phyloP scores from a whole-genome alignment of 2,329 filamentous ascomycete species.

The Ophiostoma sp. region DNA sequence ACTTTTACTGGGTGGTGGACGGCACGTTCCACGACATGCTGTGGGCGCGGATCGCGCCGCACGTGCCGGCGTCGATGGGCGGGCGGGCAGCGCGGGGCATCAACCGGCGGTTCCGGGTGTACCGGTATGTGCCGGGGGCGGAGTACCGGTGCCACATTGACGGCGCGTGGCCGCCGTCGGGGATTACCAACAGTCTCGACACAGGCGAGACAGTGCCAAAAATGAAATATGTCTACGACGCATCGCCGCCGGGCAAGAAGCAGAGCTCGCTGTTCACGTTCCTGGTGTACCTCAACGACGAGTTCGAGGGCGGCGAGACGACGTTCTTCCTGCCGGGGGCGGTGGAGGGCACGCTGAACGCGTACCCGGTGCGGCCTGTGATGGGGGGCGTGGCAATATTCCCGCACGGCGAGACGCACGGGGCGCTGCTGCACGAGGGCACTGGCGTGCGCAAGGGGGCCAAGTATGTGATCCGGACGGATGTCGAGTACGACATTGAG shows the following conservation, averaged over 20 bases:
- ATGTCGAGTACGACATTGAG: constrained; percentile 64
- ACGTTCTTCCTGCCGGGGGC: constrained; percentile 64
- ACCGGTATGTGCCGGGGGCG: constrained; percentile 66
- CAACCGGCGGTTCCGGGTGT: constrained; percentile 66
- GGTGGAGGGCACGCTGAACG: constrained; percentile 61
- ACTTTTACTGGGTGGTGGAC: constrained; percentile 69
- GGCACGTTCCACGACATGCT: constrained; percentile 56
- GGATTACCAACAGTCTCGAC: constrained; percentile 44
- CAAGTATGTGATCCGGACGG: constrained; percentile 65
- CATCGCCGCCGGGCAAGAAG: constrained; percentile 52
- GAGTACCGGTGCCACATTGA: constrained; percentile 68
- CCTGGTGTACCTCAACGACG: constrained; percentile 64
- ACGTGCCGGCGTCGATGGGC: constrained; percentile 51
- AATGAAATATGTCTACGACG: constrained; percentile 61
- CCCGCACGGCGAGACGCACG: constrained; percentile 62
- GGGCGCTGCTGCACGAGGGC: constrained; percentile 63
- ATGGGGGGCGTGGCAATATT: constrained; percentile 66
- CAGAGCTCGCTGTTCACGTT: constrained; percentile 67
- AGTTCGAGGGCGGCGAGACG: constrained; percentile 66
- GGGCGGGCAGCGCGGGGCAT: constrained; percentile 57
- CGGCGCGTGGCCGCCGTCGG: constrained; percentile 68
- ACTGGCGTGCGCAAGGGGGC: constrained; percentile 63
- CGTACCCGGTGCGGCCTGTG: constrained; percentile 62
- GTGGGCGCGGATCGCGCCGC: constrained; percentile 56
- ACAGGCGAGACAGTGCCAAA: constrained; percentile 29